phyloP scores from a whole-genome alignment of 1,284 basidiomycete genomes.

The Ceratobasidium sp. region DNA sequence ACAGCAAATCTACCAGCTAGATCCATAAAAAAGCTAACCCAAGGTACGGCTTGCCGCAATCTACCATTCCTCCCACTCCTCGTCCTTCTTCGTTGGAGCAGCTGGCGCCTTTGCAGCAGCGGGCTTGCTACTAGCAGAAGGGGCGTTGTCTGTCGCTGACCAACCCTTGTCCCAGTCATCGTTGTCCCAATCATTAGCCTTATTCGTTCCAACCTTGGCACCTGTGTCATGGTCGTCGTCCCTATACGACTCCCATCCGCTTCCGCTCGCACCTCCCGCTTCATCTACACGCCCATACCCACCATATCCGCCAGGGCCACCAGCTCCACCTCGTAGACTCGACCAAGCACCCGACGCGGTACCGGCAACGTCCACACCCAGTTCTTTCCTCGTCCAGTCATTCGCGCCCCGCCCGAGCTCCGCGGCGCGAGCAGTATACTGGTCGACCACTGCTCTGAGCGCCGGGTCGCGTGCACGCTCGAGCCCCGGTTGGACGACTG shows the following conservation, averaged over 20 bases:
- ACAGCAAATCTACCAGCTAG: conserved; percentile 15
- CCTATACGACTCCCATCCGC: conserved; percentile 40
- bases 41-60: background rate
- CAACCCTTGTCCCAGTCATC: conserved; percentile 55
- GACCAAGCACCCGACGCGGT: conserved; percentile 57
- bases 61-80: conserved; percentile 43
- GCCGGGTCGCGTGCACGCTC: conserved; percentile 79
- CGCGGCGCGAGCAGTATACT: conserved; percentile 71
- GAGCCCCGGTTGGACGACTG: conserved; percentile 82
- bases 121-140: conserved; percentile 7
- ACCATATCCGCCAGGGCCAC: conserved; percentile 37
- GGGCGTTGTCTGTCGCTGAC: conserved; percentile 9
- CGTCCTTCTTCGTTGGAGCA: conserved; percentile 35
- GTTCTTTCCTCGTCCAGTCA: conserved; percentile 73
- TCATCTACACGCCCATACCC: conserved; percentile 43
- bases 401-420: conserved; percentile 69
- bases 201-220: conserved; percentile 52
- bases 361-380: conserved; percentile 82
- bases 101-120: conserved; percentile 24
- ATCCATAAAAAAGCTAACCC: conserved; percentile 21
- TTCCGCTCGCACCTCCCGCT: conserved; percentile 26
- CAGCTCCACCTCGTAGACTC: conserved; percentile 42
- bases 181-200: conserved; percentile 67
- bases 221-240: conserved; percentile 45
- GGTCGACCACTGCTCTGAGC: conserved; percentile 74